These are phyloP conservation scores for Boletellus ananiceps DNA, from an alignment of 768 basidiomycete genomes.

Conservation along the genomic window DNA sequence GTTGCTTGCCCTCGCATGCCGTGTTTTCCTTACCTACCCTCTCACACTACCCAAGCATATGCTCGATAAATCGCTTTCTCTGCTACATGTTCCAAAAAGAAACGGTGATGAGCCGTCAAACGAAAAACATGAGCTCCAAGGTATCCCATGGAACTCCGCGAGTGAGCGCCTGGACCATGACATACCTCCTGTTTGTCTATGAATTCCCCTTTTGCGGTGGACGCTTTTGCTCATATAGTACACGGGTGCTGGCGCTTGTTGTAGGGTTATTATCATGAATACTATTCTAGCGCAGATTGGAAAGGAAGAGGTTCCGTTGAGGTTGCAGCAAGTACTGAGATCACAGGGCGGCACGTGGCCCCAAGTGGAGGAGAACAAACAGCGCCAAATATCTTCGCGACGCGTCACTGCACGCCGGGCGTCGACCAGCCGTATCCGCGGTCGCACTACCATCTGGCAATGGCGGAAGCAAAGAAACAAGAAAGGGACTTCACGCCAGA, in stretches of 20 bases:
- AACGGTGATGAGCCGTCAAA: constrained; percentile 25
- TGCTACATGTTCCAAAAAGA: constrained; percentile 29
- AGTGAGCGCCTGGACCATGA: constrained; percentile 29
- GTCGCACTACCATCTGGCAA: constrained; percentile 43
- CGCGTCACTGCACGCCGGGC: constrained; percentile 48
- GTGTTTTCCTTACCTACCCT: constrained; percentile 46
- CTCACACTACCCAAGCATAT: constrained; percentile 44
- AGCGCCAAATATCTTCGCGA: constrained; percentile 50
- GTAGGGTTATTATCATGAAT: constrained; percentile 41
- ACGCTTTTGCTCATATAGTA: constrained; percentile 41
- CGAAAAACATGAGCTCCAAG: constrained; percentile 30
- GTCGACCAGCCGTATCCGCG: constrained; percentile 37
- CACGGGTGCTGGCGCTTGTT: constrained; percentile 43
- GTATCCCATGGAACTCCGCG: constrained; percentile 20
- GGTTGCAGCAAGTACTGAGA: constrained; percentile 23
- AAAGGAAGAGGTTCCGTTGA: constrained; percentile 15
- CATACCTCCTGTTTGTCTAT: constrained; percentile 47
- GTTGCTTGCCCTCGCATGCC: constrained; percentile 46
- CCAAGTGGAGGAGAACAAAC: constrained; percentile 21
- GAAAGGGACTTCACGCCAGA: constrained; percentile 85
- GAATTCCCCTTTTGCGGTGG: constrained; percentile 36
- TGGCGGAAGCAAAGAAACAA: constrained; percentile 81
- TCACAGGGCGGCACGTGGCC: constrained; percentile 9
- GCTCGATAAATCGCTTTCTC: constrained; percentile 33
- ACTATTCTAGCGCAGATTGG: constrained; percentile 32